Evolutionary conservation across 1,284 basidiomycete genomes (phyloP), one percentile per base, ranked within the genome.

Genomic region (Ustilago vetiveriae): DNA sequence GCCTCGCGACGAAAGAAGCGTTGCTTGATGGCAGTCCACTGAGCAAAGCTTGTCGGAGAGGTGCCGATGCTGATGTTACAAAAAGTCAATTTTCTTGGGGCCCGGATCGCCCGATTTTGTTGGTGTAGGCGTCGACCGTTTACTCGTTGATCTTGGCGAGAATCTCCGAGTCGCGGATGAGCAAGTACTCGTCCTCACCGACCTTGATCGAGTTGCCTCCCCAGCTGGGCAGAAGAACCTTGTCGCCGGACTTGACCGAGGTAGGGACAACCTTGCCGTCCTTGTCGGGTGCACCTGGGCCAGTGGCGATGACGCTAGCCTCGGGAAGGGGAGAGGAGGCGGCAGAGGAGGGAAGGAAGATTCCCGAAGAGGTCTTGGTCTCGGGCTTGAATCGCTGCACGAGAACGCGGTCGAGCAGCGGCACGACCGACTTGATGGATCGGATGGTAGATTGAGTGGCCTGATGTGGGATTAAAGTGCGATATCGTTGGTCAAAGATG

Each of bases 101-200:
- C n/a, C n/a, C n/a, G n/a, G n/a, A n/a, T n/a, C n/a, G n/a, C n/a
- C n/a, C n/a, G n/a, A n/a, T n/a, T n/a, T n/a, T n/a, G n/a, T n/a
- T n/a, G n/a, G n/a, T n/a, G n/a, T n/a, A n/a, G n/a, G n/a, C n/a
- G n/a, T n/a, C n/a, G n/a, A n/a, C n/a, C 23, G n/a, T 76, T 85
- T 88, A 97, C 86, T 97, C 94, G 84, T 90, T 88, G 82, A 98
- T 94, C 86, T 96, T 97, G 74, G 95, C 95, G 51, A 98, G 88
- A 83, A 98, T 97, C 82, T 98, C 95, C 32, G 89, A 85, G 85
- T 98, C 95, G 84, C 90, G 92, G 89, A 96, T 97, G 63, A 98
- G 85, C 85, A 88, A 90, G 85, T 91, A 98, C 83, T 98, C 95
- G 82, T 98, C 94, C 27, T 98, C 95, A 56, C 94, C 94, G 50